These are phyloP conservation scores for Tricholoma furcatifolium DNA, from an alignment of 768 basidiomycete species.

Conservation along the genomic window DNA sequence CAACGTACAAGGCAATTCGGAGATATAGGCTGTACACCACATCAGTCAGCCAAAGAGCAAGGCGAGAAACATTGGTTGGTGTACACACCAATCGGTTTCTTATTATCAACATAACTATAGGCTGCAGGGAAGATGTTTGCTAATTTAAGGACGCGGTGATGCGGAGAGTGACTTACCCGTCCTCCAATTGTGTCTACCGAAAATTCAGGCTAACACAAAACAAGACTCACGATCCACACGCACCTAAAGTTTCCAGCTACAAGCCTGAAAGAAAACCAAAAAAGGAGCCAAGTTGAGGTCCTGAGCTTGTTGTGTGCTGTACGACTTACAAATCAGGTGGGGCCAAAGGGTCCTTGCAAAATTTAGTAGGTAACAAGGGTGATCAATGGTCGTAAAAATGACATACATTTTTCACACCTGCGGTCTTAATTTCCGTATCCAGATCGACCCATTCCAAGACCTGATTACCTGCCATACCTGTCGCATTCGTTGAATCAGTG, in stretches of 20 bases:
- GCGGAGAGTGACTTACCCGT: constrained; percentile 30
- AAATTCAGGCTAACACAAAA: not conserved
- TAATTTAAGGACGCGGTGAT: not conserved
- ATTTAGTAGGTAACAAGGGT: not conserved
- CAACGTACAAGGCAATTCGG: constrained; percentile 37
- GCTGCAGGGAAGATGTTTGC: constrained; percentile 23
- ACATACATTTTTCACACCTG: constrained; percentile 46
- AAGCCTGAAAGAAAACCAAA: constrained; percentile 29
- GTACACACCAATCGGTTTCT: constrained; percentile 36
- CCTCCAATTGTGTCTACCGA: constrained; percentile 44
- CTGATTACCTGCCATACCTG: constrained; percentile 61
- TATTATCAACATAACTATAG: constrained; percentile 43
- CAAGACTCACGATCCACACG: constrained; percentile 1
- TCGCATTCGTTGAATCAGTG: too few species aligned
- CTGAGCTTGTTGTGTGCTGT: not conserved
- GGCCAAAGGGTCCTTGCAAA: constrained; percentile 37
- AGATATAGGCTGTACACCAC: constrained; percentile 35
- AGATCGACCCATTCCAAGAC: constrained; percentile 61
- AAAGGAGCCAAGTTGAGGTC: not conserved
- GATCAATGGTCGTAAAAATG: not conserved
- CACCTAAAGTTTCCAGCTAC: constrained; percentile 44
- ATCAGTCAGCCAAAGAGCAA: not conserved
- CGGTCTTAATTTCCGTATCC: constrained; percentile 61
- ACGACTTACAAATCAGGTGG: constrained; percentile 43
- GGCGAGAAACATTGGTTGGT: not conserved